Evolutionary conservation across 352 stramenopile species (phyloP).

Genomic region (Phytophthora constricta): DNA sequence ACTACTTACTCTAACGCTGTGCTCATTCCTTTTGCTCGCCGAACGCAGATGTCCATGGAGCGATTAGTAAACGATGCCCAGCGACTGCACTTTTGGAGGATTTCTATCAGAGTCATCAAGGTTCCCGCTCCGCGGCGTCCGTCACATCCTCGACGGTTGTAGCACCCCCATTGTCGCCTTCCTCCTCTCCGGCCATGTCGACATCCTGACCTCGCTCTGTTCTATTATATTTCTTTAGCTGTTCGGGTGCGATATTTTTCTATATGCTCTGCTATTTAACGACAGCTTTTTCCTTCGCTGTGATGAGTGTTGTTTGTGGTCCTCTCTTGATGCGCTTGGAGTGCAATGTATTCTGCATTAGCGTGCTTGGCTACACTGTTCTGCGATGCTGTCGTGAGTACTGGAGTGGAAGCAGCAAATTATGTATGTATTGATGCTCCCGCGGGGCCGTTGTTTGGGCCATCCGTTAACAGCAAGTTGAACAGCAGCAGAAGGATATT

Average conservation of each 20-base stretch:
- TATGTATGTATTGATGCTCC: too few species aligned
- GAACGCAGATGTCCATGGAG: conserved; percentile 77
- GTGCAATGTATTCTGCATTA: background rate
- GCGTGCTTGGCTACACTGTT: too few species aligned
- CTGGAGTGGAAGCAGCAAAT: too few species aligned
- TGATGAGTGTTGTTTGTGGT: background rate
- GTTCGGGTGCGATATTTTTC: conserved; percentile 39
- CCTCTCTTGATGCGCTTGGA: too few species aligned
- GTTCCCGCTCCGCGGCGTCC: conserved; percentile 3
- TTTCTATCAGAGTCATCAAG: conserved; percentile 49
- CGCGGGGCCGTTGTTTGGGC: too few species aligned
- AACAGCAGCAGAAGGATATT: too few species aligned
- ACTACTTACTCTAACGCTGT: conserved; percentile 12
- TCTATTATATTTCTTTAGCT: conserved; percentile 41
- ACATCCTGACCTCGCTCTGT: conserved; percentile 38
- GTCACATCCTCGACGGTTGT: conserved; percentile 26
- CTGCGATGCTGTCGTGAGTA: too few species aligned
- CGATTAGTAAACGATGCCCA: conserved; percentile 78
- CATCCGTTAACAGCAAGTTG: too few species aligned
- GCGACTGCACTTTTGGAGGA: conserved; percentile 78
- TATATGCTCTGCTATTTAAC: conserved; percentile 46
- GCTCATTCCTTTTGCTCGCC: conserved; percentile 7
- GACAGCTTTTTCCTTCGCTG: conserved; percentile 15
- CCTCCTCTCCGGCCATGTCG: conserved; percentile 32
- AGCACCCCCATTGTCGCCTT: conserved; percentile 23